Conservation (phyloP, 805 yeast genomes). For the Metschnikowia hibisci region DNA sequence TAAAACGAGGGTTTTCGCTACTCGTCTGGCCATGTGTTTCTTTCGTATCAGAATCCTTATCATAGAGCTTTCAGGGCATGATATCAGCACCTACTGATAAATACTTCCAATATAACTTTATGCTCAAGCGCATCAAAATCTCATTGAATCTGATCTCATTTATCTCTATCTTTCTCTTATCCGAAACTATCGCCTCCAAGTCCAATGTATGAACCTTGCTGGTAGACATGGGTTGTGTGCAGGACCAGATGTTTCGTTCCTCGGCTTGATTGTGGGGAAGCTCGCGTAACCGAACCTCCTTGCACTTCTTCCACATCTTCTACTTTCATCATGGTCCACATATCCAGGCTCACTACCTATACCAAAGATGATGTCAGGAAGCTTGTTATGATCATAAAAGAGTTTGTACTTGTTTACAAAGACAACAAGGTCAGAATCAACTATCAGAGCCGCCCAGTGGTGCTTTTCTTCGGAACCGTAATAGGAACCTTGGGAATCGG, state of each 20-base stretch:
- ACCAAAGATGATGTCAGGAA: conserved; percentile 33
- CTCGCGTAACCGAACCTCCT: conserved; percentile 4
- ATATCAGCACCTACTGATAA: too few species aligned
- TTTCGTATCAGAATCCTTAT: too few species aligned
- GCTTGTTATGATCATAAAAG: conserved; percentile 31
- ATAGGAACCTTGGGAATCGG: conserved; percentile 41
- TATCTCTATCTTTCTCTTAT: too few species aligned
- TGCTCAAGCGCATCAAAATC: too few species aligned
- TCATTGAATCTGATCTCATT: too few species aligned
- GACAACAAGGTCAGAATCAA: conserved; percentile 37
- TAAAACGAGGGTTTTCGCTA: too few species aligned
- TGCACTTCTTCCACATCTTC: neutral
- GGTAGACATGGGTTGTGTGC: neutral
- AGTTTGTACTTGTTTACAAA: conserved; percentile 32
- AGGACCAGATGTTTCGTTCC: neutral
- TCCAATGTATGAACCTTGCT: too few species aligned
- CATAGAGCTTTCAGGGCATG: too few species aligned
- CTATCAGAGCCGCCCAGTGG: conserved; percentile 41
- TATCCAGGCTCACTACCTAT: conserved; percentile 32
- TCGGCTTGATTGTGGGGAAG: conserved; percentile 17
- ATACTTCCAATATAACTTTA: too few species aligned
- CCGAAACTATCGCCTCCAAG: too few species aligned
- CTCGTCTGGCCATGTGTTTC: too few species aligned
- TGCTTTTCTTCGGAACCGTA: conserved; percentile 38
- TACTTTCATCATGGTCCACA: conserved; percentile 26